These are phyloP conservation scores for Candida maltosa DNA, from an alignment of 805 yeast species.

Conservation along the genomic window DNA sequence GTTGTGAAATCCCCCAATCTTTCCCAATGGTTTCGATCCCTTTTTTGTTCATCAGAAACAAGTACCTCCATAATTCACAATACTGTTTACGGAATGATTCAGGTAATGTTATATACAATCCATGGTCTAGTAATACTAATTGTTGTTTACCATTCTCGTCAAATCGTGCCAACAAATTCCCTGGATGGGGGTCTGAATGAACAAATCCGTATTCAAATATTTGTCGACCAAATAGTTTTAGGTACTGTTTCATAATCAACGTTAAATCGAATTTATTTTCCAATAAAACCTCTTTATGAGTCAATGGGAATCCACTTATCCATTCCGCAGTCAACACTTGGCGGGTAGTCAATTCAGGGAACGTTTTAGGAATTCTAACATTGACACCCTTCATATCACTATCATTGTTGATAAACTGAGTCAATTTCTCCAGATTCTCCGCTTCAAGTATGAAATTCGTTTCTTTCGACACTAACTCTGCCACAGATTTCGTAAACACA, in stretches of 20 bases:
- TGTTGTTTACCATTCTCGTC: constrained; percentile 40
- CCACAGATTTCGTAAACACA: constrained; percentile 53
- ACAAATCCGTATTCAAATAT: constrained; percentile 65
- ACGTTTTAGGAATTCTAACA: constrained; percentile 56
- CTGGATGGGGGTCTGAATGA: constrained; percentile 82
- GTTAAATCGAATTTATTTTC: constrained; percentile 36
- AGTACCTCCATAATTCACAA: constrained; percentile 58
- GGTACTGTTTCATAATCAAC: constrained; percentile 47
- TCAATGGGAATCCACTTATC: constrained; percentile 67
- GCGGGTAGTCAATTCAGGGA: constrained; percentile 40
- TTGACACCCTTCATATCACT: constrained; percentile 28
- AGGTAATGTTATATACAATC: constrained; percentile 57
- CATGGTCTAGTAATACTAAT: constrained; percentile 72
- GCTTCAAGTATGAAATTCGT: constrained; percentile 59
- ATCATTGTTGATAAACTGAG: constrained; percentile 40
- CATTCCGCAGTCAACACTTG: constrained; percentile 67
- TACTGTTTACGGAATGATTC: constrained; percentile 54
- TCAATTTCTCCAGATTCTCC: constrained; percentile 45
- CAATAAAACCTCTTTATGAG: constrained; percentile 41
- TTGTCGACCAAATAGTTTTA: constrained; percentile 52
- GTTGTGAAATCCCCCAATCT: constrained; percentile 68
- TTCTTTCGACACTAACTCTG: constrained; percentile 57
- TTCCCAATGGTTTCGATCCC: constrained; percentile 47
- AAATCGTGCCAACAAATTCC: constrained; percentile 60
- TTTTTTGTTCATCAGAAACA: constrained; percentile 50